These are phyloP conservation scores for Prorocentrum cordatum DNA, from an alignment of 169 alveolate species.

Conservation along the genomic window DNA sequence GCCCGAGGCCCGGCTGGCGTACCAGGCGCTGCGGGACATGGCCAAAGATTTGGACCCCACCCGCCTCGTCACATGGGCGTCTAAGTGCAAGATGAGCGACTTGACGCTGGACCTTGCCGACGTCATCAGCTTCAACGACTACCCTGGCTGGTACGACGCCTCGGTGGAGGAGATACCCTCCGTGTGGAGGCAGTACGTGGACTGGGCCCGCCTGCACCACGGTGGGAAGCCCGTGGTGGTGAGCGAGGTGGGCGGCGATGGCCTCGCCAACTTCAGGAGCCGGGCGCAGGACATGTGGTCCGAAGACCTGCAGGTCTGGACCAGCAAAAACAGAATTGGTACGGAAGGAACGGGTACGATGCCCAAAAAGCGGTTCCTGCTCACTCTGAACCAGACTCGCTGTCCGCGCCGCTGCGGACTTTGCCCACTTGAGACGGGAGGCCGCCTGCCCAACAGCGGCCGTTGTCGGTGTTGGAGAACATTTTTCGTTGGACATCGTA, in stretches of 20 bases:
- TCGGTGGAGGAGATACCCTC: constrained; percentile 10
- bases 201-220: constrained; percentile 2
- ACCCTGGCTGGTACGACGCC: constrained; percentile 62
- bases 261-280: constrained; percentile 11
- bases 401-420: too few species aligned
- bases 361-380: too few species aligned
- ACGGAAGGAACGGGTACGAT: too few species aligned
- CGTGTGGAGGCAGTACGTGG: constrained; percentile 16
- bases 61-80: constrained; percentile 36
- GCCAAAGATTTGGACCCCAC: neutral
- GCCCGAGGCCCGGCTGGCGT: neutral
- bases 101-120: constrained; percentile 36
- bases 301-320: constrained; percentile 46
- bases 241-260: constrained; percentile 38
- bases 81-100: constrained; percentile 29
- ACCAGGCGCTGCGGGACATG: neutral
- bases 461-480: too few species aligned
- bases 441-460: too few species aligned
- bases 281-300: constrained; percentile 59
- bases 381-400: too few species aligned
- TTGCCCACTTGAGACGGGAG: too few species aligned
- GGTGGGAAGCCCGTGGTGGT: constrained; percentile 16
- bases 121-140: constrained; percentile 41
- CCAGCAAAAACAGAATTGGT: too few species aligned
- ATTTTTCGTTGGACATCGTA: too few species aligned